Evolutionary conservation across 1,139 yeast genomes (phyloP).

Genomic region (Blastobotrys apis): DNA sequence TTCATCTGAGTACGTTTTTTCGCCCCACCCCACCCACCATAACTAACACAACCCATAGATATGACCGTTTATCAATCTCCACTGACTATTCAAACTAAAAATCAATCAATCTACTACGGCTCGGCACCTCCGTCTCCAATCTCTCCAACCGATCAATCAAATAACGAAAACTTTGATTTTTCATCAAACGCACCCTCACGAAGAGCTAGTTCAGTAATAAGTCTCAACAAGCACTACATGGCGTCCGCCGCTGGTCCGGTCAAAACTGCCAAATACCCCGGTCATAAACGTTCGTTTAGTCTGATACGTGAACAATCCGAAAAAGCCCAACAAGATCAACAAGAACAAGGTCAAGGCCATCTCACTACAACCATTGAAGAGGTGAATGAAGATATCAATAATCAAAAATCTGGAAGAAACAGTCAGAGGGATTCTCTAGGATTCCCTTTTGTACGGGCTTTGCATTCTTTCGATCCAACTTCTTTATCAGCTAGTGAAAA

Average conservation of each 20-base stretch:
- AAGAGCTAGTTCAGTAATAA: slow-evolving; percentile 10
- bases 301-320: slow-evolving; percentile 8
- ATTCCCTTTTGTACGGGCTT: slow-evolving; percentile 48
- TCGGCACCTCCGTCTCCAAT: too few species aligned
- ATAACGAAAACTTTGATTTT: slow-evolving; percentile 13
- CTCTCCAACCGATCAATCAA: background rate
- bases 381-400: background rate
- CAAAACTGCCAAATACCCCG: slow-evolving; percentile 13
- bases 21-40: too few species aligned
- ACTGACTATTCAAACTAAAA: too few species aligned
- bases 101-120: too few species aligned
- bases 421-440: slow-evolving; percentile 18
- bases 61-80: too few species aligned
- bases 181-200: slow-evolving; percentile 12
- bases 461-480: slow-evolving; percentile 73
- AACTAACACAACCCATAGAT: too few species aligned
- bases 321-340: background rate
- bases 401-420: background rate
- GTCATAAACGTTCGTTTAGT: slow-evolving; percentile 11
- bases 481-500: slow-evolving; percentile 49
- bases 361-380: slow-evolving; percentile 5
- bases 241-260: slow-evolving; percentile 7
- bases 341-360: too few species aligned
- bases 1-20: too few species aligned
- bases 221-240: slow-evolving; percentile 12